phyloP scores from a whole-genome alignment of 176 grass and related monocot species.

The Puya raimondii region DNA sequence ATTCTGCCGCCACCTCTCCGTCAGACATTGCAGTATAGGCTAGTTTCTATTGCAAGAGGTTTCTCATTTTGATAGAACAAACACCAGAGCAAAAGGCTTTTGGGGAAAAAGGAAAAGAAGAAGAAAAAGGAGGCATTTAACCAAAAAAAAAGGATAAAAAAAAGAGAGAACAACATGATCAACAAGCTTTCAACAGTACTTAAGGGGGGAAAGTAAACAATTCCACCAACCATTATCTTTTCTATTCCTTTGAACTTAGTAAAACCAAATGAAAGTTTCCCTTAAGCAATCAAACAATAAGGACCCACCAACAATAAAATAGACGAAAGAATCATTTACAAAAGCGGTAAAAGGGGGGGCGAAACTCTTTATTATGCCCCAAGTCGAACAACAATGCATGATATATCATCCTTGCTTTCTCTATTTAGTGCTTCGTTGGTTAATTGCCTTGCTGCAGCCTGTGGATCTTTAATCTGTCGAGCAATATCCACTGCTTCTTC shows the following conservation, averaged over 20 bases:
- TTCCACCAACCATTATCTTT: not conserved
- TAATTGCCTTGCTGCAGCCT: constrained; percentile 23
- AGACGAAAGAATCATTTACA: constrained; percentile 4
- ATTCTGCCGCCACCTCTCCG: no score
- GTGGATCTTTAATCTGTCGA: constrained; percentile 25
- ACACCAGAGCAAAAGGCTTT: not conserved
- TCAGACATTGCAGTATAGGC: no score
- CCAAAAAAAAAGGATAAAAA: not conserved
- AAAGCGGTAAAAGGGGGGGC: not conserved
- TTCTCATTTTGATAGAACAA: not conserved
- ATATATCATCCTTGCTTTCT: constrained; percentile 39
- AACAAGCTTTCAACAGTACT: not conserved
- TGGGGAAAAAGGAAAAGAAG: not conserved
- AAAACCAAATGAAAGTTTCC: not conserved
- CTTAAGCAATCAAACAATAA: constrained; percentile 4
- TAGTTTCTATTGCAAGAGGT: no score
- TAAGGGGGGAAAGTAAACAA: not conserved
- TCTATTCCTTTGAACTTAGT: no score
- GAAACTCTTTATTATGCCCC: not conserved
- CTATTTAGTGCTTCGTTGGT: constrained; percentile 27
- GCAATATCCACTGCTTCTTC: constrained; percentile 29
- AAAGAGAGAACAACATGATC: not conserved
- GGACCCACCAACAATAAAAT: not conserved
- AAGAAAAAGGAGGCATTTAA: not conserved
- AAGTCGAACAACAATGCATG: constrained; percentile 33